Evolutionary conservation across 768 basidiomycete genomes (phyloP).

Genomic region (Glaciozyma martinii): DNA sequence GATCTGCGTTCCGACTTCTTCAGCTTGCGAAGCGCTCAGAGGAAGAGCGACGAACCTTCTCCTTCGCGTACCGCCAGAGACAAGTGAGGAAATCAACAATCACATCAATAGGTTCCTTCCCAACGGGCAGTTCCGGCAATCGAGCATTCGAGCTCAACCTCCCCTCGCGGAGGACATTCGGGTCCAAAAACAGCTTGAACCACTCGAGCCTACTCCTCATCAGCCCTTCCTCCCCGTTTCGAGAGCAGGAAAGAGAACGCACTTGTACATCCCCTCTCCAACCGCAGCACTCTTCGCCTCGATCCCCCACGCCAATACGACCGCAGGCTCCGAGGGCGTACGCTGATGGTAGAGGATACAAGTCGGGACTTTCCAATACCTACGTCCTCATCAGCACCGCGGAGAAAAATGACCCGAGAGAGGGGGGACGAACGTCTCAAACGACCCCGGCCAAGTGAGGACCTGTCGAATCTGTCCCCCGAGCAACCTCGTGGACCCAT

Average conservation of each 20-base stretch:
- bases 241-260: neutral
- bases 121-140: too few species aligned
- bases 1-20: conserved; percentile 72
- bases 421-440: conserved; percentile 52
- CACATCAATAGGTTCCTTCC: conserved; percentile 66
- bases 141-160: too few species aligned
- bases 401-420: too few species aligned
- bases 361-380: conserved; percentile 52
- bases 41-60: too few species aligned
- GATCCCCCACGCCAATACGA: conserved; percentile 75
- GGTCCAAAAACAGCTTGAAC: too few species aligned
- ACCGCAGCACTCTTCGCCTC: conserved; percentile 53
- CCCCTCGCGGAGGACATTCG: too few species aligned
- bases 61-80: conserved; percentile 80
- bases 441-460: conserved; percentile 72
- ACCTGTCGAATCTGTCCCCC: conserved; percentile 74
- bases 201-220: too few species aligned
- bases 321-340: conserved; percentile 49
- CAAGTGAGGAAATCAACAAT: conserved; percentile 75
- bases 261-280: conserved; percentile 46
- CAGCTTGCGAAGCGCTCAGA: too few species aligned
- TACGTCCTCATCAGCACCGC: too few species aligned
- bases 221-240: too few species aligned
- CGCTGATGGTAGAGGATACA: conserved; percentile 60
- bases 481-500: conserved; percentile 65